phyloP scores from a whole-genome alignment of 2,329 filamentous ascomycete species.

The Pyrenophora graminea region DNA sequence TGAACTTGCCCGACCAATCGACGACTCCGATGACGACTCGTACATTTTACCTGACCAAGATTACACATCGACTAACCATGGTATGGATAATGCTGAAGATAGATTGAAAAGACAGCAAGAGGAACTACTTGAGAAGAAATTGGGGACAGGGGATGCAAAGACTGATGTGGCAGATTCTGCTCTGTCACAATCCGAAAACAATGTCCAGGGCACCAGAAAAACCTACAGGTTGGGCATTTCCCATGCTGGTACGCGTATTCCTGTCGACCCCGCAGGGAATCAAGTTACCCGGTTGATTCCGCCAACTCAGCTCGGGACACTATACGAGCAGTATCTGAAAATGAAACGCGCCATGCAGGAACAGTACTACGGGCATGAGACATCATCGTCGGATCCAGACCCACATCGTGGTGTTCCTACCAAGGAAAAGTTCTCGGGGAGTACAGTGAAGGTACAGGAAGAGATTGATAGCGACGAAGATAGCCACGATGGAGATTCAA shows the following conservation, averaged over 20 bases:
- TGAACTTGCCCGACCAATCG: conserved; percentile 1
- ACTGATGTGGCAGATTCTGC: too few relatives aligned
- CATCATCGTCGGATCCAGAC: background rate
- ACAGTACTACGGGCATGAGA: conserved; percentile 7
- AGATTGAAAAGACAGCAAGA: too few relatives aligned
- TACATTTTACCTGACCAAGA: too few relatives aligned
- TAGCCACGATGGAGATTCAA: too few relatives aligned
- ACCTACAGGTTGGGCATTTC: background rate
- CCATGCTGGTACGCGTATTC: background rate
- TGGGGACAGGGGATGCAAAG: too few relatives aligned
- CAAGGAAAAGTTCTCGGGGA: background rate
- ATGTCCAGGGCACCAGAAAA: background rate
- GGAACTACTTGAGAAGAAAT: too few relatives aligned
- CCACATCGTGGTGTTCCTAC: conserved; percentile 5
- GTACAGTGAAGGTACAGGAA: background rate
- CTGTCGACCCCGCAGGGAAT: background rate
- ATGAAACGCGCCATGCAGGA: conserved; percentile 2
- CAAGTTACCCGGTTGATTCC: background rate
- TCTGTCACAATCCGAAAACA: background rate
- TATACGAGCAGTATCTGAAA: conserved; percentile 1
- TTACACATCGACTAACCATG: too few relatives aligned
- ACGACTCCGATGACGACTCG: background rate
- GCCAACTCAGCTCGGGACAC: background rate
- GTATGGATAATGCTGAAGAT: too few relatives aligned
- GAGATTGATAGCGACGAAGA: background rate